phyloP scores from a whole-genome alignment of 306 rosid species.

The Lupinus albus region DNA sequence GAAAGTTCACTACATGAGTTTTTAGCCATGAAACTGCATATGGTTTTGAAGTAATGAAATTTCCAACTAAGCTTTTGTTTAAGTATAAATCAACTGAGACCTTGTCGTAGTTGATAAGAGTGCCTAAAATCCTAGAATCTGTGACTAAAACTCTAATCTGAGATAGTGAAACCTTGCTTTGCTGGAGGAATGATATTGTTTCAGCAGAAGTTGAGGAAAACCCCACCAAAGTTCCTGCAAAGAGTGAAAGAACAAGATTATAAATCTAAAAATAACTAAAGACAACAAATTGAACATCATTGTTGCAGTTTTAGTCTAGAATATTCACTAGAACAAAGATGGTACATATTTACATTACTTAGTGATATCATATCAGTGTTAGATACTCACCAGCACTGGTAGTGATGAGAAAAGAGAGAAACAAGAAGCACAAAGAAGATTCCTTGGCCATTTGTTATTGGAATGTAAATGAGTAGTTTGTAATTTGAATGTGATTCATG shows the following conservation, averaged over 20 bases:
- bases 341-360: not conserved
- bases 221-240: slow-evolving; percentile 62
- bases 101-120: slow-evolving; percentile 48
- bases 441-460: slow-evolving; percentile 57
- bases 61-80: slow-evolving; percentile 46
- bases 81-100: slow-evolving; percentile 61
- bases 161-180: slow-evolving; percentile 49
- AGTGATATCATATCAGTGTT: slow-evolving; percentile 20
- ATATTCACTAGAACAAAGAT: slow-evolving; percentile 8
- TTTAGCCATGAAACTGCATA: slow-evolving; percentile 48
- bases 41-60: slow-evolving; percentile 44
- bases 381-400: slow-evolving; percentile 66
- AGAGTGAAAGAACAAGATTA: slow-evolving; percentile 16
- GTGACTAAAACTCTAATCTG: slow-evolving; percentile 55
- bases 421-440: slow-evolving; percentile 59
- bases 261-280: slow-evolving; percentile 26
- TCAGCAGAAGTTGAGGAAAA: slow-evolving; percentile 49
- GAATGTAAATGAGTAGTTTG: slow-evolving; percentile 37
- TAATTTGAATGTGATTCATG: slow-evolving; percentile 47
- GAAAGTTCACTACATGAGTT: slow-evolving; percentile 46
- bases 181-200: slow-evolving; percentile 46
- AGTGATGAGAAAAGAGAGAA: slow-evolving; percentile 53
- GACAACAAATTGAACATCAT: slow-evolving; percentile 12
- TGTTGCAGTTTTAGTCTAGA: slow-evolving; percentile 13
- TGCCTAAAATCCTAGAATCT: slow-evolving; percentile 50